Conservation (phyloP, 2,329 filamentous ascomycete species). For the Claviceps sp. region DNA sequence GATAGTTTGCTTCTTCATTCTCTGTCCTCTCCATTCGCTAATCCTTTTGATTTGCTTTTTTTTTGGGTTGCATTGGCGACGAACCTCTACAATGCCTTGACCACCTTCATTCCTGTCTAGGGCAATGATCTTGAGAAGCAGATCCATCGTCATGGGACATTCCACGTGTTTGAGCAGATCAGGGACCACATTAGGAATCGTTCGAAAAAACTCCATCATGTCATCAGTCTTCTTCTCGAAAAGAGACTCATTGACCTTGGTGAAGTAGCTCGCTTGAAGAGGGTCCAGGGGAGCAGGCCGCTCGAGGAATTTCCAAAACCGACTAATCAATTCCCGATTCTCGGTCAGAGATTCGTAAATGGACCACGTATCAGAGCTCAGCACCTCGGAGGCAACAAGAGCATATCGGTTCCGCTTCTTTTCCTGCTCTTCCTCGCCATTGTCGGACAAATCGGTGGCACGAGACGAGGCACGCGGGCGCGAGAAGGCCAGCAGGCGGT, state of each 20-base stretch:
- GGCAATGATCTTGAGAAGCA: constrained; percentile 91
- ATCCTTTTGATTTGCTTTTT: neutral
- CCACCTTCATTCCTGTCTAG: constrained; percentile 85
- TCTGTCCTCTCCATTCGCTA: no score
- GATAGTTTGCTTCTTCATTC: neutral
- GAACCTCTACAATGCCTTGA: constrained; percentile 83
- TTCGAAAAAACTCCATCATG: constrained; percentile 84
- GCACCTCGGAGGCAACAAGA: constrained; percentile 81
- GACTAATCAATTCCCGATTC: constrained; percentile 60
- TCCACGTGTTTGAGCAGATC: constrained; percentile 89
- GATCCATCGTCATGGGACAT: constrained; percentile 96
- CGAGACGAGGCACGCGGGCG: constrained; percentile 41
- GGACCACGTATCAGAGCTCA: constrained; percentile 94
- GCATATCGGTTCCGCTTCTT: constrained; percentile 89
- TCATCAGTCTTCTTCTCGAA: constrained; percentile 97
- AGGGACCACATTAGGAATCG: constrained; percentile 65
- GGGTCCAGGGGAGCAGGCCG: constrained; percentile 77
- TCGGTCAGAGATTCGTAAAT: constrained; percentile 88
- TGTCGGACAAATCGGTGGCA: constrained; percentile 30
- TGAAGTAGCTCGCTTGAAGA: constrained; percentile 93
- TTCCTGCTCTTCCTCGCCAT: constrained; percentile 63
- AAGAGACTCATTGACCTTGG: constrained; percentile 95
- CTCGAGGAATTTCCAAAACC: constrained; percentile 86
- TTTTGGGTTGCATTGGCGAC: constrained; percentile 15
- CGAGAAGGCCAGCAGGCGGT: constrained; percentile 31